Base-by-base conservation (phyloP, 805 yeast species). In the Wickerhamomyces xylosicus region DNA sequence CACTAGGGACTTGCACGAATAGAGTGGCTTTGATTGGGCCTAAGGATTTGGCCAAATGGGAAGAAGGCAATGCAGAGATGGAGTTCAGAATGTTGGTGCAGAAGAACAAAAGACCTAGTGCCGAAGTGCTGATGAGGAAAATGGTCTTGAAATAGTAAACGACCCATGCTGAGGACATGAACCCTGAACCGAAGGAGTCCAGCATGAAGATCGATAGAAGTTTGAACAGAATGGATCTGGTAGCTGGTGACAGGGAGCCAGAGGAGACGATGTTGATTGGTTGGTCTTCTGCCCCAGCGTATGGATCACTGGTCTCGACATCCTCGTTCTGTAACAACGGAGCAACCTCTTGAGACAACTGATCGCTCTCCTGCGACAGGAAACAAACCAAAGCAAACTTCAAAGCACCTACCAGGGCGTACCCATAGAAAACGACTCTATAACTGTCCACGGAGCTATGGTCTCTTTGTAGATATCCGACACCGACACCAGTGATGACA, bases 141-240 rank as follows among this genome's bases (percentile, higher is more conserved):
- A 63, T 57, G 28, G 67, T 69, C 40, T 76, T 72, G 63, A 85
- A 79, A 59, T 84, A 87, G 55, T 80, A 87, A 31, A 86, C 85
- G 33, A 82, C 69, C 96, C 96, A 89, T 1, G 95, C 81, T 34
- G 78, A 67, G 2, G 95, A 79, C 86, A 86, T 82, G 58, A 87
- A 82, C 1, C 96, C 95, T 46, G 76, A 77, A 0, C 95, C 96
- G 37, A 87, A 68, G 2, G 95, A 85, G 57, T 87, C 97, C 22
- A 85, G 53, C 77, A 85, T 84, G 53, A 87, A 89, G 15, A 80
- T 67, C 6, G 70, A 56, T 19, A 79, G 58, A 5, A 81, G 60
- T 37, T 69, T 69, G 18, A 69, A 56, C 35, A 79, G 53, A 8
- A 71, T 60, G 7, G 61, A 47, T 9, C 56, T 58, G 0, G 82